Base-by-base conservation (phyloP, 257 asterid species). In the Coffea eugenioides region DNA sequence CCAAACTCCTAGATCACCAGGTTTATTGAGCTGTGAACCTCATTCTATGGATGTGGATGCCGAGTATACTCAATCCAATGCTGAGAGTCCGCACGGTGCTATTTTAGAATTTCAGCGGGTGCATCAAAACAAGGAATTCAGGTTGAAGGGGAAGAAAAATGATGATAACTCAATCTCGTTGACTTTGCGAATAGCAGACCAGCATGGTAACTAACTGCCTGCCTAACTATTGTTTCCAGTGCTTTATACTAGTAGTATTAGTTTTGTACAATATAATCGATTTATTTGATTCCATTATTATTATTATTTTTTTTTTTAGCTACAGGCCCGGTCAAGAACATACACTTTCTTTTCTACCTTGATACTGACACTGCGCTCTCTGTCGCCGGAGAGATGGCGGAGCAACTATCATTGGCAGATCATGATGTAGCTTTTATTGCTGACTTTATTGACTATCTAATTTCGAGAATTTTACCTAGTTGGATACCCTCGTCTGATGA, bases 351-450 rank as follows among this genome's bases (percentile, higher is more conserved):
- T 1, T 93, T 93, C 83, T 89, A 91, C 81, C 94, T 89, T 9
- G 88, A 89, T 71, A 79, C 82, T 20, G 98, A 93, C 83, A 93
- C 98, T 4, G 97, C 96, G 11, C 88, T 87, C 12, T 88, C 92
- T 3, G 90, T 91, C 34, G 94, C 96, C n/a, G 89, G 92, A 21
- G 98, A 93, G 88, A 91, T 93, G 97, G 93, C 90, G 66, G 97
- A 93, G 82, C 93, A 88, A 27, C 85, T 93, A 41, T 87, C 90
- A n/a, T 81, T 93, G 71, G 88, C 90, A 8, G 92, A 93, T 81
- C 95, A 90, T 48, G 95, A 91, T 69, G 92, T 93, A 18, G 86
- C 56, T 65, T 90, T 93, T 84, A 91, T 93, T 59, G 97, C 97
- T 2, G 94, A 90, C 79, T 90, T 91, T 69, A 93, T 93, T 54